phyloP scores from a whole-genome alignment of 2,329 filamentous ascomycete genomes.

The Penicillium brasilianum region DNA sequence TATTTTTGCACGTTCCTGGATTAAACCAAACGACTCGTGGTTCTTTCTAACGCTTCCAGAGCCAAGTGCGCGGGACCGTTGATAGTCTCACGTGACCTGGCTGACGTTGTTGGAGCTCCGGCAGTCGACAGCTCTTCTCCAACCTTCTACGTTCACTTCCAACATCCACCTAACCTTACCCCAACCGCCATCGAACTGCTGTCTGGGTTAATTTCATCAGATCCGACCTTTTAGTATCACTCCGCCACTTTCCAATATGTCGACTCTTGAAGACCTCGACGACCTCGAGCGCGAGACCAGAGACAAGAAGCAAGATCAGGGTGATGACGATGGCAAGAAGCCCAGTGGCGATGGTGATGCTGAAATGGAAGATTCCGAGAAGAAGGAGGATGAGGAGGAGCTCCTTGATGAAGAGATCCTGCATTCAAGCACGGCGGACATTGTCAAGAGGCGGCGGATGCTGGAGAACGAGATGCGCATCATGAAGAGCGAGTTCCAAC shows the following conservation, averaged over 20 bases:
- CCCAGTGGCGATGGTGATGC: constrained; percentile 71
- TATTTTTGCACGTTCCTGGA: neutral
- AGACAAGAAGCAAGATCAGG: constrained; percentile 70
- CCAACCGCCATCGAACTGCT: constrained; percentile 13
- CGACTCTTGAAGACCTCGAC: constrained; percentile 89
- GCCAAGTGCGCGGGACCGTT: constrained; percentile 4
- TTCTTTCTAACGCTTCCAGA: neutral
- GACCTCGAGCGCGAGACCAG: constrained; percentile 81
- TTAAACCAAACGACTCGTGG: neutral
- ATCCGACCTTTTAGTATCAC: constrained; percentile 17
- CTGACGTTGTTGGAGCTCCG: constrained; percentile 47
- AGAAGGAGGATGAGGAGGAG: constrained; percentile 73
- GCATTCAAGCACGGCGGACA: constrained; percentile 90
- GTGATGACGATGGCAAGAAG: constrained; percentile 62
- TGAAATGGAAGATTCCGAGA: constrained; percentile 86
- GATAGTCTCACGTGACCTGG: constrained; percentile 38
- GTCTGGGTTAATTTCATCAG: constrained; percentile 8
- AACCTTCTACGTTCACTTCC: constrained; percentile 28
- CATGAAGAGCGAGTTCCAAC: constrained; percentile 96
- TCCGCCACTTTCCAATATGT: constrained; percentile 61
- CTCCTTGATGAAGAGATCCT: constrained; percentile 93
- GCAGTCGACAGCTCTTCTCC: constrained; percentile 32
- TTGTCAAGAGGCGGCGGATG: constrained; percentile 85
- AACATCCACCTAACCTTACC: constrained; percentile 19
- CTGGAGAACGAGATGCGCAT: constrained; percentile 97